These are phyloP conservation scores for Phytophthora syringae DNA, from an alignment of 352 stramenopile genomes.

Conservation along the genomic window DNA sequence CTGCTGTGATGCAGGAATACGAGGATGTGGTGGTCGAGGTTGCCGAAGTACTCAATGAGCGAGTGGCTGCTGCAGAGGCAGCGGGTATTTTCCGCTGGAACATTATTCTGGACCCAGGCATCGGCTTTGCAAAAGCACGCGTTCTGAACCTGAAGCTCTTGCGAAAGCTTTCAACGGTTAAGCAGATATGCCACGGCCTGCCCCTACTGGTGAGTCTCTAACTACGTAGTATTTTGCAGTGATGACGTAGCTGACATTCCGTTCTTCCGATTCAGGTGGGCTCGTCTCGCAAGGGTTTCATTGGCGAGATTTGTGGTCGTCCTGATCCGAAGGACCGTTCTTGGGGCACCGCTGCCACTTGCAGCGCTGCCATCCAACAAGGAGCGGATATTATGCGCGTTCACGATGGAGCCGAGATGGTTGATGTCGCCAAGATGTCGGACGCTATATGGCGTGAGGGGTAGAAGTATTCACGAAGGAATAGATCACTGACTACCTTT, in stretches of 20 bases:
- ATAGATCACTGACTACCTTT: slow-evolving; percentile 7
- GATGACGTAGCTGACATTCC: background rate
- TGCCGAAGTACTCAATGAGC: slow-evolving; percentile 70
- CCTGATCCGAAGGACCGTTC: slow-evolving; percentile 87
- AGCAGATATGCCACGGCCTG: slow-evolving; percentile 49
- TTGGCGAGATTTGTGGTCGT: slow-evolving; percentile 93
- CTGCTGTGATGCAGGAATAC: slow-evolving; percentile 72
- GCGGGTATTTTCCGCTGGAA: slow-evolving; percentile 94
- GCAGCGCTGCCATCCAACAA: slow-evolving; percentile 77
- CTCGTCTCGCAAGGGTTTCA: slow-evolving; percentile 97
- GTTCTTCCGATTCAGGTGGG: slow-evolving; percentile 69
- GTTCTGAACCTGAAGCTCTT: slow-evolving; percentile 93
- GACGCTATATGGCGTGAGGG: slow-evolving; percentile 90
- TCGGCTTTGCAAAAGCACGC: slow-evolving; percentile 97
- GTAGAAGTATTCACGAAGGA: slow-evolving; percentile 25
- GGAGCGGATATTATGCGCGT: slow-evolving; percentile 94
- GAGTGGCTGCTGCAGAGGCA: slow-evolving; percentile 74
- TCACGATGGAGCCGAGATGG: slow-evolving; percentile 93
- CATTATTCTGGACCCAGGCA: slow-evolving; percentile 96
- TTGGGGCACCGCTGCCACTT: slow-evolving; percentile 94
- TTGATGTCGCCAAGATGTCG: slow-evolving; percentile 91
- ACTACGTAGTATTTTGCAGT: background rate
- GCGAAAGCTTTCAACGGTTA: slow-evolving; percentile 70
- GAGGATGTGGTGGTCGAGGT: slow-evolving; percentile 92
- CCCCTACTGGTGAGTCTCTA: slow-evolving; percentile 57